phyloP scores from a whole-genome alignment of 116 monocot species.

The Posidonia oceanica region DNA sequence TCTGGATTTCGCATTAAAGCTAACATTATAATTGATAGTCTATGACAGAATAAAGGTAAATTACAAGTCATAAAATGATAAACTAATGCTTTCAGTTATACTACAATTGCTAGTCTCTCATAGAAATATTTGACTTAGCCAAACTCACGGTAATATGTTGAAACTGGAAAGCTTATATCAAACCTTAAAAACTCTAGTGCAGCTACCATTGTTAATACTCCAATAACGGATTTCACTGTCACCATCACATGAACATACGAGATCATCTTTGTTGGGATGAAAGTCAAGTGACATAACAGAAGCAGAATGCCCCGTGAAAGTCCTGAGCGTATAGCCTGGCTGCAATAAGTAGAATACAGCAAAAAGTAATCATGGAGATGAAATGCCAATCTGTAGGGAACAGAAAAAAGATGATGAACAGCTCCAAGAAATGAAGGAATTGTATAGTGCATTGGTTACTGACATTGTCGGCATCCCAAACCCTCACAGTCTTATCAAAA shows the following conservation, averaged over 20 bases:
- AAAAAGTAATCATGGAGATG: neutral
- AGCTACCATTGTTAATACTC: constrained; percentile 79
- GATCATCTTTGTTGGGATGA: constrained; percentile 78
- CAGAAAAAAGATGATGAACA: neutral
- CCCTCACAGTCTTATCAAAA: constrained; percentile 80
- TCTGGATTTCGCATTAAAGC: too few relatives aligned
- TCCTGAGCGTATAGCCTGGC: constrained; percentile 74
- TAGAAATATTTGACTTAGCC: too few relatives aligned
- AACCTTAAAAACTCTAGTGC: constrained; percentile 61
- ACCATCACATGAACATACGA: constrained; percentile 87
- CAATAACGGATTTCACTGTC: constrained; percentile 78
- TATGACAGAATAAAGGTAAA: too few relatives aligned
- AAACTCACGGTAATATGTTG: too few relatives aligned
- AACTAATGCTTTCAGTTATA: too few relatives aligned
- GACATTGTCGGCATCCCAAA: constrained; percentile 90
- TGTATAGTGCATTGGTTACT: constrained; percentile 2
- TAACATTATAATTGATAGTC: too few relatives aligned
- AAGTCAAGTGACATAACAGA: constrained; percentile 83
- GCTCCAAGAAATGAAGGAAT: neutral
- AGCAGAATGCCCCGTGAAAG: constrained; percentile 72
- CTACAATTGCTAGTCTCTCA: too few relatives aligned
- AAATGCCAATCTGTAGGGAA: neutral
- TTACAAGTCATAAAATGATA: too few relatives aligned
- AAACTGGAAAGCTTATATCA: too few relatives aligned
- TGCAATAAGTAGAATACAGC: constrained; percentile 13